These are phyloP conservation scores for Malassezia vespertilionis DNA, from an alignment of 1,284 basidiomycete genomes.

Conservation along the genomic window DNA sequence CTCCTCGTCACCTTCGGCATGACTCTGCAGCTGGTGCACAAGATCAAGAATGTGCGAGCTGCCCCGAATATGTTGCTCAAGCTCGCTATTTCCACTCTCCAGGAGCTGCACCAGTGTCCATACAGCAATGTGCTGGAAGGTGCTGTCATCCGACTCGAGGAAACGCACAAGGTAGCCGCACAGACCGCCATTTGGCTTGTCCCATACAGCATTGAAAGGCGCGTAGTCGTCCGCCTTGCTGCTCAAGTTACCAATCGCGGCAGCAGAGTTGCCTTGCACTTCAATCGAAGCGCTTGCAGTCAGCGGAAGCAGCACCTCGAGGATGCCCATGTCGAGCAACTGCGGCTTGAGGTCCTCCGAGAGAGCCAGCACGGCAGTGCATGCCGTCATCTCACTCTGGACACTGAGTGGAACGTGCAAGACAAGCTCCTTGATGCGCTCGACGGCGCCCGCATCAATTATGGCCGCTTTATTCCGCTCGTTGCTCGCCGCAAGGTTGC, in stretches of 20 bases:
- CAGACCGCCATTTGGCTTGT: constrained; percentile 90
- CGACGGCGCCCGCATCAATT: constrained; percentile 94
- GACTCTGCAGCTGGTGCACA: constrained; percentile 28
- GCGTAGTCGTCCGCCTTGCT: constrained; percentile 89
- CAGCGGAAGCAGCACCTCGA: constrained; percentile 89
- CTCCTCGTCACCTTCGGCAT: constrained; percentile 18
- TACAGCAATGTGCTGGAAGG: constrained; percentile 98
- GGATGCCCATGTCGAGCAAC: constrained; percentile 92
- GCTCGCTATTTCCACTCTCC: constrained; percentile 66
- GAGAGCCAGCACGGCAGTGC: constrained; percentile 58
- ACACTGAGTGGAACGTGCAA: constrained; percentile 89
- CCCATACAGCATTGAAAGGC: constrained; percentile 96
- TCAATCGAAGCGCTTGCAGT: constrained; percentile 93
- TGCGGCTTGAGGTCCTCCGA: constrained; percentile 47
- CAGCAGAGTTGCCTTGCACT: constrained; percentile 96
- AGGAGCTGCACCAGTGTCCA: constrained; percentile 86
- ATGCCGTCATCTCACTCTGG: constrained; percentile 99
- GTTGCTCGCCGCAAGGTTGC: constrained; percentile 90
- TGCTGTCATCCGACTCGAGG: constrained; percentile 86
- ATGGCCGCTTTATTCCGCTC: constrained; percentile 99
- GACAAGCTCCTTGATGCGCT: constrained; percentile 92
- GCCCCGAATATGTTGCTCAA: constrained; percentile 44
- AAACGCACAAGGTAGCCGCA: constrained; percentile 90
- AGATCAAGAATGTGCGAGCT: constrained; percentile 37
- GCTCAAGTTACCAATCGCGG: constrained; percentile 90